These are phyloP conservation scores for Globisporangium ultimum DNA, from an alignment of 352 stramenopile genomes.

Conservation along the genomic window DNA sequence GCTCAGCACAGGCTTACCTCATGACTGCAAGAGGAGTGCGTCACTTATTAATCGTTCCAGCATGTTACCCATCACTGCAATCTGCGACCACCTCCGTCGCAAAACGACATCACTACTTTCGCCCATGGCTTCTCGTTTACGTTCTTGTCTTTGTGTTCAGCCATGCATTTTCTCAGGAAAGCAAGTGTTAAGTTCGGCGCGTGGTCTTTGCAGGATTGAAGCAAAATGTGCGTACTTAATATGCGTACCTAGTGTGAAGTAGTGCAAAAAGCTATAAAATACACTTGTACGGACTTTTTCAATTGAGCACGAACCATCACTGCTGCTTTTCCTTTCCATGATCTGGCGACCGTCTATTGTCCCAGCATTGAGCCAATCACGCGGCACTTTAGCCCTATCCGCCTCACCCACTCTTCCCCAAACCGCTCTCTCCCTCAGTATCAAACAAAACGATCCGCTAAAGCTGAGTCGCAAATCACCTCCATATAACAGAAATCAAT, in stretches of 20 bases:
- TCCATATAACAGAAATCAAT: too few species aligned
- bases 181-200: not conserved
- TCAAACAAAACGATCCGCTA: not conserved
- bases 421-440: not conserved
- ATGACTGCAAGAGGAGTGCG: too few species aligned
- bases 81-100: too few species aligned
- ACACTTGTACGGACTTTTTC: not conserved
- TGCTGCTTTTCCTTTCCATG: not conserved
- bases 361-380: not conserved
- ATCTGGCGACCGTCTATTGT: not conserved
- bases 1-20: too few species aligned
- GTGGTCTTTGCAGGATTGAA: not conserved
- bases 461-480: too few species aligned
- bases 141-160: slow-evolving; percentile 1
- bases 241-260: not conserved
- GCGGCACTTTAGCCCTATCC: not conserved
- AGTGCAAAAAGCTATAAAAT: not conserved
- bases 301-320: too few species aligned
- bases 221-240: not conserved
- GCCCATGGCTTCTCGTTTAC: not conserved
- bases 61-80: too few species aligned
- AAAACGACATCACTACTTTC: too few species aligned
- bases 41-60: too few species aligned
- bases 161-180: not conserved
- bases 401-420: not conserved